phyloP scores from a whole-genome alignment of 1,139 yeast genomes.

The Yamadazyma membranifaciens region DNA sequence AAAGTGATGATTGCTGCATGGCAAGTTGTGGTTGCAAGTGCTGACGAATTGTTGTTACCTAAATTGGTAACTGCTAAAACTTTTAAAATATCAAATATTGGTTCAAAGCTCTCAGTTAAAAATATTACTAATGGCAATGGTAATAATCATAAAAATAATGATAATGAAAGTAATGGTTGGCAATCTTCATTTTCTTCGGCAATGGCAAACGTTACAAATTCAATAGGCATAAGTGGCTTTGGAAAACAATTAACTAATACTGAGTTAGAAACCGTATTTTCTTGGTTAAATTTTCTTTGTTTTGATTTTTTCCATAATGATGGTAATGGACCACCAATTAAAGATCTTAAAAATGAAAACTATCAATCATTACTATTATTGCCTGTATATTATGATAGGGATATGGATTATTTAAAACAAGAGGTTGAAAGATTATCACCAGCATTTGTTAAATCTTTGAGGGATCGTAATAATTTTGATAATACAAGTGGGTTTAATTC shows the following conservation, averaged over 20 bases:
- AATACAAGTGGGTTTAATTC: constrained; percentile 4
- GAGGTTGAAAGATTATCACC: constrained; percentile 63
- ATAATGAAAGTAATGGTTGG: constrained; percentile 31
- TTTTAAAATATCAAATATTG: constrained; percentile 24
- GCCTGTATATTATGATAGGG: constrained; percentile 66
- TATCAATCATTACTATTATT: constrained; percentile 65
- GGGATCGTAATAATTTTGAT: constrained; percentile 42
- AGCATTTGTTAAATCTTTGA: constrained; percentile 47
- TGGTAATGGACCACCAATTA: constrained; percentile 80
- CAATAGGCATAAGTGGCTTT: constrained; percentile 46
- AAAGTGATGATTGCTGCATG: constrained; percentile 78
- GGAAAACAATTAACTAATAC: constrained; percentile 55
- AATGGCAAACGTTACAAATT: constrained; percentile 45
- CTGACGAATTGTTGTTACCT: constrained; percentile 72
- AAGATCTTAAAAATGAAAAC: constrained; percentile 58
- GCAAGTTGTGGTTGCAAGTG: constrained; percentile 61
- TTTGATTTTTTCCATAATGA: constrained; percentile 75
- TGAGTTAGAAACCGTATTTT: constrained; percentile 69
- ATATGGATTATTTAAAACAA: constrained; percentile 46
- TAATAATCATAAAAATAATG: background rate
- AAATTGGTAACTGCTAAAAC: constrained; percentile 60
- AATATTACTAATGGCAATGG: constrained; percentile 10
- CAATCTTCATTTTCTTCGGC: constrained; percentile 50
- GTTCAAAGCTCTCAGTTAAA: constrained; percentile 16
- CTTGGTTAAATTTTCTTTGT: constrained; percentile 68